Evolutionary conservation across 1,284 basidiomycete genomes (phyloP).

Genomic region (Ceratorhiza oryzae-sativae): DNA sequence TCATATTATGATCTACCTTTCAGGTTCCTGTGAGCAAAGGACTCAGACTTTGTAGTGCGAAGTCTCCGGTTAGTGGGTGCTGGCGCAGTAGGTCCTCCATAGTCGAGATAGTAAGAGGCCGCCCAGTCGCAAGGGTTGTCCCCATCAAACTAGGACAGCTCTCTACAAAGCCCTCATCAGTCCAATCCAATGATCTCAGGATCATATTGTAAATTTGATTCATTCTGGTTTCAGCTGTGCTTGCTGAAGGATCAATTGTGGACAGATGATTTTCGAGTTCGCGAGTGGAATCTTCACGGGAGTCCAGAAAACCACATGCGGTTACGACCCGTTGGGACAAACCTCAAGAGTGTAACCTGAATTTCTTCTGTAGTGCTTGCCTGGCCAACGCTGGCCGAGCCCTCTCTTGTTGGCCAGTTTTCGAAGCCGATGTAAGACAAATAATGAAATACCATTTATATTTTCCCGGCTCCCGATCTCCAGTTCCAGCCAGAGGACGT

Average conservation of each 20-base stretch:
- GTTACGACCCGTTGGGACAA: background rate
- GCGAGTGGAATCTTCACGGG: conserved; percentile 37
- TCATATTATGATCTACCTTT: background rate
- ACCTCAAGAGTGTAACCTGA: background rate
- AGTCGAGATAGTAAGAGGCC: background rate
- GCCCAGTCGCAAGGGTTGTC: background rate
- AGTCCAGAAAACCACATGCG: conserved; percentile 38
- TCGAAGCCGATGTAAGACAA: background rate
- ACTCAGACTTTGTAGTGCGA: background rate
- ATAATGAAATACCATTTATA: background rate
- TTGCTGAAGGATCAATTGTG: background rate
- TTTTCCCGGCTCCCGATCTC: background rate
- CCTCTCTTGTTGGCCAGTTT: background rate
- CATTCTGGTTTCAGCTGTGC: conserved; percentile 43
- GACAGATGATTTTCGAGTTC: conserved; percentile 41
- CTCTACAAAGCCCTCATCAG: conserved; percentile 44
- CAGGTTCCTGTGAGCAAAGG: conserved; percentile 6
- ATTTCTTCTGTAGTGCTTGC: background rate
- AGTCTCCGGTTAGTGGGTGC: background rate
- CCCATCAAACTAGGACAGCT: background rate
- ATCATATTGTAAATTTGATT: conserved; percentile 45
- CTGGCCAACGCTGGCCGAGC: background rate
- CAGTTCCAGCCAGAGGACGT: background rate
- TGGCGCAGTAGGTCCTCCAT: background rate
- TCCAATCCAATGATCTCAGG: conserved; percentile 46